Evolutionary conservation across 2,329 filamentous ascomycete species (phyloP).

Genomic region (Aspergillus hiratsukae): DNA sequence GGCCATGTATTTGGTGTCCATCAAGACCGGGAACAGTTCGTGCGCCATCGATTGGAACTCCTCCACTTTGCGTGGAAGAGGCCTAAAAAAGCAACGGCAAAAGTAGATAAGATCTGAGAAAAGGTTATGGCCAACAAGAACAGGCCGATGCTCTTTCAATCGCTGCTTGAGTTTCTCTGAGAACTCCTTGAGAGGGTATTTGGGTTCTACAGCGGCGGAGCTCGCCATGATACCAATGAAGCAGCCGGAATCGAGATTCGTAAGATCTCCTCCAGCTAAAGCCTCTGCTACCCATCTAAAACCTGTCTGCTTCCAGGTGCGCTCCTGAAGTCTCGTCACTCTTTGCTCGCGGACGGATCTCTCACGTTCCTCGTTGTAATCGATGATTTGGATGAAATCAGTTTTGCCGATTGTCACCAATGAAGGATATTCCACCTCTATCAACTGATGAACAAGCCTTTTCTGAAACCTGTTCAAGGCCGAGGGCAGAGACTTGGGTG

Average conservation of each 20-base stretch:
- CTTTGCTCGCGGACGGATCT: conserved; percentile 26
- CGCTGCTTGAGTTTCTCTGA: conserved; percentile 32
- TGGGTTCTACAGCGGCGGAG: conserved; percentile 11
- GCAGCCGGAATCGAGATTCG: conserved; percentile 30
- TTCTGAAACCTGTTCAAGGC: conserved; percentile 57
- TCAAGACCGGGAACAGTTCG: conserved; percentile 51
- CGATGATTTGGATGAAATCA: conserved; percentile 39
- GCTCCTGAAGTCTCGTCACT: conserved; percentile 22
- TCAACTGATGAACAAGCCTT: conserved; percentile 60
- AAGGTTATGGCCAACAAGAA: conserved; percentile 60
- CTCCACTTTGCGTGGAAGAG: conserved; percentile 52
- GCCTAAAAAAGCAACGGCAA: conserved; percentile 56
- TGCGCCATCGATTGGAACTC: conserved; percentile 51
- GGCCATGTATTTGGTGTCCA: conserved; percentile 62
- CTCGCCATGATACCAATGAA: conserved; percentile 23
- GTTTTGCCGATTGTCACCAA: conserved; percentile 36
- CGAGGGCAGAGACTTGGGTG: conserved; percentile 17
- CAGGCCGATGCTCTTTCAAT: conserved; percentile 44
- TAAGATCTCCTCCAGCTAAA: conserved; percentile 39
- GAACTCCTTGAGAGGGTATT: conserved; percentile 22
- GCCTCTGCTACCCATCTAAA: conserved; percentile 47
- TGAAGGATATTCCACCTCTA: conserved; percentile 55
- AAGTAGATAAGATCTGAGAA: conserved; percentile 61
- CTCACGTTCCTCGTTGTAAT: conserved; percentile 34
- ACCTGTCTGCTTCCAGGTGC: conserved; percentile 35